Base-by-base conservation (phyloP, 371 early-diverging fungal species). In the Entomophthora muscae region DNA sequence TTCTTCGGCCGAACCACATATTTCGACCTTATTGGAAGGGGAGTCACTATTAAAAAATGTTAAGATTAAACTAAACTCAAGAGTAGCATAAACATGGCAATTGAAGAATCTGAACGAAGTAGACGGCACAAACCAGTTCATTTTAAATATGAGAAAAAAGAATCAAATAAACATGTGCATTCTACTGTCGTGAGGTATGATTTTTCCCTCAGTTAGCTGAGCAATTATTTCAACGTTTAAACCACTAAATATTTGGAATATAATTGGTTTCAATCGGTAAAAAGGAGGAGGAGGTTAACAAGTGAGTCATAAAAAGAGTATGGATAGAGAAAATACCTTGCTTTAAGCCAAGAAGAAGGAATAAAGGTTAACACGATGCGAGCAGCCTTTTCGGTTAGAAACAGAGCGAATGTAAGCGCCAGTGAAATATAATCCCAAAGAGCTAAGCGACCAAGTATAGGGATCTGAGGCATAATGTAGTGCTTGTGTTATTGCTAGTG, bases 401-500 rank as follows among this genome's bases (percentile, higher is more conserved):
- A 61, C 26, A 57, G 17, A 22, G 26, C 31, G 26, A 57, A 57
- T 27, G 58, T 57, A 3, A 57, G n/a, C 1, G 7, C 26, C 31
- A 57, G 21, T 2, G 58, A 26, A 26, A 24, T 2, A 31, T 57
- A 57, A 3, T 57, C 58, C 21, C n/a, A 17, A 21, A 57, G 17
- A 7, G 58, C 26, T 22, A 57, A 26, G 13, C 58, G 58, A 31
- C 58, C 32, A 21, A 57, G 31, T 21, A 57, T 26, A 28, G 58
- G 58, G 3, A 57, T 57, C 17, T 57, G 58, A 29, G 31, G 29
- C 58, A 57, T 57, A n/a, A n/a, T n/a, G n/a, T n/a, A n/a, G n/a
- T n/a, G n/a, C n/a, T n/a, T n/a, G n/a, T n/a, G n/a, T n/a, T n/a
- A n/a, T n/a, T n/a, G n/a, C n/a, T n/a, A n/a, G n/a, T n/a, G n/a